Conservation (phyloP, 1,284 basidiomycete genomes). For the Apiotrichum laibachii region DNA sequence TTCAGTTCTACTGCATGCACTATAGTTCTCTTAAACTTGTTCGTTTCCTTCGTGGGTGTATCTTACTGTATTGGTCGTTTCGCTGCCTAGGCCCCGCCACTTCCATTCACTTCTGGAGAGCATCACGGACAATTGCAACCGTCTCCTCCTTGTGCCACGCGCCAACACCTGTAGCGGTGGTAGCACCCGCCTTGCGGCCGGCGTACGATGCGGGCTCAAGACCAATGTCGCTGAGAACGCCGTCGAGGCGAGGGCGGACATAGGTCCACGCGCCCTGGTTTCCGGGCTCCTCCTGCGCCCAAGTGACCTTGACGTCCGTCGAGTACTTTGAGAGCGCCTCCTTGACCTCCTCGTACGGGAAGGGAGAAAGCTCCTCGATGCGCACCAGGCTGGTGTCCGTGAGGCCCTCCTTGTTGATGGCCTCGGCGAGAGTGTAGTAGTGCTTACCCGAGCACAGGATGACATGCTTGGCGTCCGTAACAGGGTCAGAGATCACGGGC, state of each 20-base stretch:
- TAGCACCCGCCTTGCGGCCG: constrained; percentile 67
- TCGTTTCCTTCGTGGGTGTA: too few species aligned
- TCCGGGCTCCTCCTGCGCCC: constrained; percentile 80
- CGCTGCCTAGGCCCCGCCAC: too few species aligned
- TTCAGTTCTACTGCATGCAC: too few species aligned
- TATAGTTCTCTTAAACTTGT: too few species aligned
- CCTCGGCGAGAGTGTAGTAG: constrained; percentile 77
- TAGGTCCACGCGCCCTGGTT: constrained; percentile 79
- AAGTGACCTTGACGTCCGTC: constrained; percentile 55
- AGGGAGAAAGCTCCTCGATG: constrained; percentile 79
- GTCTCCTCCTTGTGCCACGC: constrained; percentile 67
- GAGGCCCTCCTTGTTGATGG: constrained; percentile 58
- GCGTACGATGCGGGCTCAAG: constrained; percentile 56
- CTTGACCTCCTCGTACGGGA: constrained; percentile 65
- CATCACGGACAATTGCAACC: constrained; percentile 59
- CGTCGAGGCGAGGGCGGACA: constrained; percentile 60
- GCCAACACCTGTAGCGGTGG: constrained; percentile 75
- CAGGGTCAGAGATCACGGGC: constrained; percentile 63
- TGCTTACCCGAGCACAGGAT: constrained; percentile 69
- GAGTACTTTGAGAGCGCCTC: constrained; percentile 57
- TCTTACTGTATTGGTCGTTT: too few species aligned
- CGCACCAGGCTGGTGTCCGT: constrained; percentile 66
- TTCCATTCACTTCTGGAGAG: constrained; percentile 30
- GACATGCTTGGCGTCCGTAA: constrained; percentile 32
- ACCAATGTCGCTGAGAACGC: constrained; percentile 53